Base-by-base conservation (phyloP, 768 basidiomycete genomes). In the Lentinula detonsa region DNA sequence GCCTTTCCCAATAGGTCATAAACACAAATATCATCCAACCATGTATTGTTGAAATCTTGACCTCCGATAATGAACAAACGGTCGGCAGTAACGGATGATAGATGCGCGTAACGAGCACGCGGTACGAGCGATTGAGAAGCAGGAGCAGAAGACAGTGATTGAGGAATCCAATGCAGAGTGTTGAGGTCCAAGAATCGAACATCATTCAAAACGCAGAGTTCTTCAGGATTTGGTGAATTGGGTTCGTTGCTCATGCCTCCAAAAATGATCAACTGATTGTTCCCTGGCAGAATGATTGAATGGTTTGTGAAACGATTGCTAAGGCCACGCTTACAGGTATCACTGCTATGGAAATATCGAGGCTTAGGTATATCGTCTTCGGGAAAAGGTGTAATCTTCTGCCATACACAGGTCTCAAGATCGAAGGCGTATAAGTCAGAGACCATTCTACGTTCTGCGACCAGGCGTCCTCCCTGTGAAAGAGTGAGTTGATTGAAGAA, bases 261-360 rank as follows among this genome's bases (percentile, higher is more conserved):
- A 69, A 98, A 98, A 54, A 98, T 80, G 64, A 98, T 86, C 57
- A 99, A 79, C 67, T 93, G 87, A 71, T 91, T 88, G 69, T 91
- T 88, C 94, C 94, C 91, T 90, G 59, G 57, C 55, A 64, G 62
- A 28, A 61, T 58, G 64, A 66, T 57, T 63, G 18, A 67, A 65
- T 33, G n/a, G 16, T 6, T 65, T 55, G 33, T 57, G 39, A 10
- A 59, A 35, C 46, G 18, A 23, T 21, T 9, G 7, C 9, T 39
- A 11, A 39, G 11, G 57, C 63, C 52, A 60, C 21, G 75, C 84
- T 67, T 71, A 87, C 91, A 96, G 60, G 86, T 74, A 74, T 97
- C 94, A 11, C 92, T 84, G 63, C 90, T 93, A 74, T 99, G 97
- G 70, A 99, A 99, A 72, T 99, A 99, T 45, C 97, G 85, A 28